phyloP scores from a whole-genome alignment of 441 rosid species.

The Erodium texanum region DNA sequence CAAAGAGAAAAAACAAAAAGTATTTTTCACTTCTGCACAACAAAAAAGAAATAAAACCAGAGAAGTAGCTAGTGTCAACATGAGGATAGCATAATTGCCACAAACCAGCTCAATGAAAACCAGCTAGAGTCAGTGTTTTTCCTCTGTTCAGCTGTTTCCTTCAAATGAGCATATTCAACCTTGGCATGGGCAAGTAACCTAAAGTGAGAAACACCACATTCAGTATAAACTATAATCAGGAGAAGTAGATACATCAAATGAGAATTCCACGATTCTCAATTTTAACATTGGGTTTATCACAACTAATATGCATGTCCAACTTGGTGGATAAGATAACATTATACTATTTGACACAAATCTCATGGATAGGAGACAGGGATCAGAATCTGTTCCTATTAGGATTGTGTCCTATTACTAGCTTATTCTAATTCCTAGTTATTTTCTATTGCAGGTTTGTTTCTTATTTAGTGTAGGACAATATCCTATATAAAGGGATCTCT shows the following conservation, averaged over 20 bases:
- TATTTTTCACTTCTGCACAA: background rate
- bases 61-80: too few species aligned
- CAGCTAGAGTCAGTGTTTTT: constrained; percentile 68
- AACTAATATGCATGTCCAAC: background rate
- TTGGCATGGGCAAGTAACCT: constrained; percentile 99
- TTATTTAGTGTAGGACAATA: too few species aligned
- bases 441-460: too few species aligned
- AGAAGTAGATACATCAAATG: background rate
- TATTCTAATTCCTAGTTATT: too few species aligned
- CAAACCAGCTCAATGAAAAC: constrained; percentile 82
- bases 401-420: too few species aligned
- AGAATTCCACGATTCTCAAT: background rate
- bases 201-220: constrained; percentile 24
- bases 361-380: background rate
- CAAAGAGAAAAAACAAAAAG: background rate
- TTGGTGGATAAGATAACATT: background rate
- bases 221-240: constrained; percentile 9
- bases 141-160: constrained; percentile 91
- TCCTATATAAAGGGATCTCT: too few species aligned
- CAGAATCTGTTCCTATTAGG: too few species aligned
- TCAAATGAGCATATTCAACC: constrained; percentile 83
- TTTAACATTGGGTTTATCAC: background rate
- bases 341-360: background rate
- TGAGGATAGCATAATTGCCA: constrained; percentile 1
- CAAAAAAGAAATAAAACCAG: background rate